phyloP scores from a whole-genome alignment of 371 early-diverging fungal genomes.

The Apophysomyces sp. region DNA sequence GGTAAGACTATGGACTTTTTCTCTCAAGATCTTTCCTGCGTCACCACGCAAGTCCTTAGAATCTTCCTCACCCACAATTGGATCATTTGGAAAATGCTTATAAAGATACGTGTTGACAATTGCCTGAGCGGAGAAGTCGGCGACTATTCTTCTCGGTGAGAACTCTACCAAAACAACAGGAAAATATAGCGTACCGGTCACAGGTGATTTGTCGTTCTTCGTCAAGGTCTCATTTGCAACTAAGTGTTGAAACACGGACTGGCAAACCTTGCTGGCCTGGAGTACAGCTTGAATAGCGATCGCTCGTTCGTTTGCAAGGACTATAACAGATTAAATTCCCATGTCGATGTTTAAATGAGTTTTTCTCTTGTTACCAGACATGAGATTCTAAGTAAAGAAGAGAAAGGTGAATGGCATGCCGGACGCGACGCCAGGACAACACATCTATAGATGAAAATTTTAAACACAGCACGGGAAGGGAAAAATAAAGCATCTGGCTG shows the following conservation, averaged over 20 bases:
- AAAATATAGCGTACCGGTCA: conserved; percentile 67
- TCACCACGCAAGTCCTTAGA: conserved; percentile 79
- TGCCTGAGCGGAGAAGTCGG: conserved; percentile 95
- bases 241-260: conserved; percentile 78
- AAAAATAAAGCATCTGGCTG: neutral
- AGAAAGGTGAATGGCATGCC: neutral
- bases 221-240: conserved; percentile 78
- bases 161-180: neutral
- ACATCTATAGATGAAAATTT: neutral
- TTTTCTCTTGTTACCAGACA: neutral
- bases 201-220: conserved; percentile 94
- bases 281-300: conserved; percentile 90
- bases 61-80: conserved; percentile 95
- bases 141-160: conserved; percentile 57
- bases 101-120: conserved; percentile 84
- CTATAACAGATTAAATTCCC: conserved; percentile 7
- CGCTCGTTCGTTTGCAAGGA: conserved; percentile 67
- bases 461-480: neutral
- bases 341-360: neutral
- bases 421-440: neutral
- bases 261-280: conserved; percentile 81
- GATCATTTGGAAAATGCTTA: conserved; percentile 79
- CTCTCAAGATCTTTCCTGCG: conserved; percentile 61
- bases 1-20: conserved; percentile 78
- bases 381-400: neutral